These are phyloP conservation scores for Lasiodiplodia citricola DNA, from an alignment of 2,329 filamentous ascomycete species.

Conservation along the genomic window DNA sequence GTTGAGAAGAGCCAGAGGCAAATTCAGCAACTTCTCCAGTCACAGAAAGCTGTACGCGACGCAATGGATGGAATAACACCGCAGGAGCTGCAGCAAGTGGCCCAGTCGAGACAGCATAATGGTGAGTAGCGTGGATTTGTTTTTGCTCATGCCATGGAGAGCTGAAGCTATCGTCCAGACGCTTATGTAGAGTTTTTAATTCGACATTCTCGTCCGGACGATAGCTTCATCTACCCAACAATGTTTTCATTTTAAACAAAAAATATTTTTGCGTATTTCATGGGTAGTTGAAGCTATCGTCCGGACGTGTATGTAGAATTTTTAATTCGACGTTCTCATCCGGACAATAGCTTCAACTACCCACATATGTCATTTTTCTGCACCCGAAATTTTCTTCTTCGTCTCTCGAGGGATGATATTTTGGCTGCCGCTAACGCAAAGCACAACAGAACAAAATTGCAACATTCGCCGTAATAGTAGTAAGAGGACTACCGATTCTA, in stretches of 20 bases:
- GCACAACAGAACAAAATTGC: background rate
- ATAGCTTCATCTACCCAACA: too few relatives aligned
- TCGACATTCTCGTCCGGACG: too few relatives aligned
- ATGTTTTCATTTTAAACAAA: too few relatives aligned
- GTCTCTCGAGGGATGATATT: background rate
- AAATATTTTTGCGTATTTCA: too few relatives aligned
- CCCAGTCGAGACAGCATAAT: background rate
- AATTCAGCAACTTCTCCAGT: slow-evolving; percentile 18
- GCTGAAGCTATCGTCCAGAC: too few relatives aligned
- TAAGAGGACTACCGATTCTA: background rate
- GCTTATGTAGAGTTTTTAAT: too few relatives aligned
- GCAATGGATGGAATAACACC: background rate
- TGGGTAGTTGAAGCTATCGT: too few relatives aligned
- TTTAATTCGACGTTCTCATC: too few relatives aligned
- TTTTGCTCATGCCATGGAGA: too few relatives aligned
- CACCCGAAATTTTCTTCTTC: background rate
- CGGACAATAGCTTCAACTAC: too few relatives aligned
- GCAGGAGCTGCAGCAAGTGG: background rate
- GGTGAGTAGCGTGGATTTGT: background rate
- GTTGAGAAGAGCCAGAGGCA: slow-evolving; percentile 21
- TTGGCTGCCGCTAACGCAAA: background rate
- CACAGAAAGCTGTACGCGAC: slow-evolving; percentile 1
- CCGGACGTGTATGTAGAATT: too few relatives aligned
- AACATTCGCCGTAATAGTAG: slow-evolving; percentile 5
- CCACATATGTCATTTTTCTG: too few relatives aligned